Evolutionary conservation across 1,139 yeast species (phyloP).

Genomic region (Pneumocystis murina): DNA sequence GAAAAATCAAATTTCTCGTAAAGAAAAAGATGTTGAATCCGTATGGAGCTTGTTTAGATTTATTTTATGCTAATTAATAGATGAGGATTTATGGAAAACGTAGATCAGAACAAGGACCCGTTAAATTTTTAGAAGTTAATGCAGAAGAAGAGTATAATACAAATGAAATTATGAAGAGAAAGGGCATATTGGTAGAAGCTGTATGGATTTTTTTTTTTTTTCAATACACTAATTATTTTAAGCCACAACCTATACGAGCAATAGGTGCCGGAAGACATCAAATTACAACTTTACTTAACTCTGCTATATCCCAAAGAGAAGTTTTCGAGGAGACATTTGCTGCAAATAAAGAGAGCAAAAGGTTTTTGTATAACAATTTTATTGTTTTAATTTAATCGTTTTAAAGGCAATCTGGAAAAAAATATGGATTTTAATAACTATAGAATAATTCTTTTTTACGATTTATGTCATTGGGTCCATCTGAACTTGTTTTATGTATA

Average conservation of each 20-base stretch:
- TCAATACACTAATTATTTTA: background rate
- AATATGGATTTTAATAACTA: background rate
- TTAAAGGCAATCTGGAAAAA: background rate
- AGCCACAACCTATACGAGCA: slow-evolving; percentile 2
- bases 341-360: background rate
- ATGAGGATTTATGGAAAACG: slow-evolving; percentile 1
- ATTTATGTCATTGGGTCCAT: background rate
- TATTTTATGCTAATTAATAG: background rate
- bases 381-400: background rate
- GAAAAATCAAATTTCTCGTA: background rate
- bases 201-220: background rate
- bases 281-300: background rate
- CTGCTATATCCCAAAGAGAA: slow-evolving; percentile 1
- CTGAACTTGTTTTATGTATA: background rate
- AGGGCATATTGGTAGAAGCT: background rate
- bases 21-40: background rate
- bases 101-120: background rate
- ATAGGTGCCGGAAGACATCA: slow-evolving; percentile 2
- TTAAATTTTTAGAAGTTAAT: background rate
- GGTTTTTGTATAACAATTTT: background rate
- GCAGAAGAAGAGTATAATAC: background rate
- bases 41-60: background rate
- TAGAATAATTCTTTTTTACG: background rate
- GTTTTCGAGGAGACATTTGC: background rate
- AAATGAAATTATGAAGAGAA: background rate